phyloP scores from a whole-genome alignment of 2,329 filamentous ascomycete species.

The Sporothrix pseudoabietina region DNA sequence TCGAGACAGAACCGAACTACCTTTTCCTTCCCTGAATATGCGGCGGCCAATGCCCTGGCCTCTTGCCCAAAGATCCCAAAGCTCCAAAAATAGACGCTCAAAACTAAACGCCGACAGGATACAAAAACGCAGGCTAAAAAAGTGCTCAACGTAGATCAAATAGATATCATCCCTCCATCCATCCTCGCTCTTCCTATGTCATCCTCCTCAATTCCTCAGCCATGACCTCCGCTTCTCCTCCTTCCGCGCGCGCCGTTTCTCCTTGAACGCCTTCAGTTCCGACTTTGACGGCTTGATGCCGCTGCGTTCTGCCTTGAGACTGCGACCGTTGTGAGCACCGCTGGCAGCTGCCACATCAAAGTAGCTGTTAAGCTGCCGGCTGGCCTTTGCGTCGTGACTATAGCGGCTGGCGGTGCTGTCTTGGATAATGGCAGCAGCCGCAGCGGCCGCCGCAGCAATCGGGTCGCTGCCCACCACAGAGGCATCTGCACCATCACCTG shows the following conservation, averaged over 20 bases:
- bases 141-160: not conserved
- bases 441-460: constrained; percentile 30
- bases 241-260: constrained; percentile 85
- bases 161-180: not conserved
- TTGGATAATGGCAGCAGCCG: constrained; percentile 65
- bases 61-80: not conserved
- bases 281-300: constrained; percentile 81
- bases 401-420: constrained; percentile 72
- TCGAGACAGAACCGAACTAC: not conserved
- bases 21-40: not conserved
- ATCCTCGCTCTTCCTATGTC: not conserved
- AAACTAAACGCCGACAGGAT: not conserved
- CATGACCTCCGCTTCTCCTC: constrained; percentile 93
- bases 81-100: not conserved
- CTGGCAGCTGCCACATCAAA: constrained; percentile 96
- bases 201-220: constrained; percentile 69
- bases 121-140: not conserved
- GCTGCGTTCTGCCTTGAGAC: constrained; percentile 85
- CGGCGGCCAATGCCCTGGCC: not conserved
- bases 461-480: constrained; percentile 39
- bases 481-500: constrained; percentile 38
- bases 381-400: constrained; percentile 84
- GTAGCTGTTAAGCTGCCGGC: constrained; percentile 86
- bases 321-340: constrained; percentile 85
- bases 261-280: constrained; percentile 87